Evolutionary conservation across 208 protist species (phyloP).

Genomic region (Leishmania major): DNA sequence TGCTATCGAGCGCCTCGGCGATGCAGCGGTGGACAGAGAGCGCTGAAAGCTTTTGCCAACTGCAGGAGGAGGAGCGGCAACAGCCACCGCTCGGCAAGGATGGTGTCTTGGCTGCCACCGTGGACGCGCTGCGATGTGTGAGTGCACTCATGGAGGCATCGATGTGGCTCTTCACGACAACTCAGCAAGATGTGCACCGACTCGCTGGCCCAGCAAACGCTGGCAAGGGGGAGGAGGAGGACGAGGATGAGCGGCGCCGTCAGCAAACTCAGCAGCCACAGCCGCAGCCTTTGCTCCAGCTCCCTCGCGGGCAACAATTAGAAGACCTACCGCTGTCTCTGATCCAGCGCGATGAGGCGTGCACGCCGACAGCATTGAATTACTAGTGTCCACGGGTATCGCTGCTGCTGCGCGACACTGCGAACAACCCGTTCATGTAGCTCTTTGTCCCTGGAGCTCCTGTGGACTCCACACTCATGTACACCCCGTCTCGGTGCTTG

Average conservation of each 20-base stretch:
- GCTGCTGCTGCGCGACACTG: background rate
- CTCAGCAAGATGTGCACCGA: slow-evolving; percentile 25
- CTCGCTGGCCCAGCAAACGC: background rate
- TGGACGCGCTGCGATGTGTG: slow-evolving; percentile 26
- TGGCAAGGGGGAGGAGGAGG: slow-evolving; percentile 2
- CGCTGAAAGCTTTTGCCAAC: slow-evolving; percentile 3
- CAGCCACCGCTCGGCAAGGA: background rate
- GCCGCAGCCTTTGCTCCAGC: slow-evolving; percentile 1
- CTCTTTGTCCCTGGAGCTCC: slow-evolving; percentile 2
- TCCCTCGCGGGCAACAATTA: background rate
- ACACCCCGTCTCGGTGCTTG: background rate
- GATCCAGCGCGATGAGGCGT: slow-evolving; percentile 31
- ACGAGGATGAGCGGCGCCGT: slow-evolving; percentile 6
- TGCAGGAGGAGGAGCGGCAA: slow-evolving; percentile 9
- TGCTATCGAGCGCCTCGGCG: slow-evolving; percentile 20
- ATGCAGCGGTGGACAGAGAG: slow-evolving; percentile 40
- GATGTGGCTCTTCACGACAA: slow-evolving; percentile 30
- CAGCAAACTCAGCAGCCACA: slow-evolving; percentile 2
- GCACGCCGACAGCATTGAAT: slow-evolving; percentile 35
- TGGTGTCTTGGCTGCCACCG: background rate
- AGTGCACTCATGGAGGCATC: slow-evolving; percentile 35
- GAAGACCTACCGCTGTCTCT: slow-evolving; percentile 22
- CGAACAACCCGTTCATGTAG: background rate
- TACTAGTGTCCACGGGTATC: slow-evolving; percentile 3
- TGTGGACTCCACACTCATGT: background rate